Evolutionary conservation across 495 filamentous ascomycete species (phyloP).

Genomic region (Parmelia sp.): DNA sequence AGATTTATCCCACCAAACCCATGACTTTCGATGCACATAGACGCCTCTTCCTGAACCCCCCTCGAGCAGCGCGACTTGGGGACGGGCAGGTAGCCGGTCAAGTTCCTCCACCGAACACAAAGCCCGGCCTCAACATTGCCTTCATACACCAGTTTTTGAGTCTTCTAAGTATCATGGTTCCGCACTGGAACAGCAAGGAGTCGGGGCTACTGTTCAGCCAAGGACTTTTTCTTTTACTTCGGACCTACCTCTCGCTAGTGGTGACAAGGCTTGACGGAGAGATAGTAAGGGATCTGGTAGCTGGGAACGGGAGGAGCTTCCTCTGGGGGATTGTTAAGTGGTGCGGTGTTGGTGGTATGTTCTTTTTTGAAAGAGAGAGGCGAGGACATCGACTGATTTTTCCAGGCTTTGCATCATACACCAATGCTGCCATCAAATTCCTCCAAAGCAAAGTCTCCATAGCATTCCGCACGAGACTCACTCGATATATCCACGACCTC

Average conservation of each 20-base stretch:
- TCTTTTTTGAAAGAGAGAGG: too few relatives aligned
- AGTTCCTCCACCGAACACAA: slow-evolving; percentile 81
- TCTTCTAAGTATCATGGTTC: slow-evolving; percentile 94
- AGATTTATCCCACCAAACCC: slow-evolving; percentile 85
- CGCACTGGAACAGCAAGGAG: slow-evolving; percentile 90
- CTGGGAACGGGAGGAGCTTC: slow-evolving; percentile 84
- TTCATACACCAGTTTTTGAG: slow-evolving; percentile 97
- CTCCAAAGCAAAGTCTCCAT: slow-evolving; percentile 97
- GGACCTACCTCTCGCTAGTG: slow-evolving; percentile 90
- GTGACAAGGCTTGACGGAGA: slow-evolving; percentile 92
- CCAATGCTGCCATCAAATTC: slow-evolving; percentile 97
- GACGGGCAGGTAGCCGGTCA: slow-evolving; percentile 56
- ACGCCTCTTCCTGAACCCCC: slow-evolving; percentile 86
- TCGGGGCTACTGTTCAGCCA: slow-evolving; percentile 83
- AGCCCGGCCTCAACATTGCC: slow-evolving; percentile 90
- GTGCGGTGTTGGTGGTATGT: slow-evolving; percentile 55
- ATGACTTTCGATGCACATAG: slow-evolving; percentile 96
- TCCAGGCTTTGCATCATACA: slow-evolving; percentile 74
- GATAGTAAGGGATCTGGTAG: slow-evolving; percentile 91
- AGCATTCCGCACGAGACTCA: slow-evolving; percentile 92
- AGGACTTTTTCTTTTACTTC: slow-evolving; percentile 57
- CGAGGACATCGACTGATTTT: slow-evolving; percentile 22
- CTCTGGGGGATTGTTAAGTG: slow-evolving; percentile 84
- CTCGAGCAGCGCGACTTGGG: slow-evolving; percentile 64
- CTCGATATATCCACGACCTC: slow-evolving; percentile 94